Base-by-base conservation (phyloP, 108 stramenopile species). In the Chaetoceros tenuissimus region DNA sequence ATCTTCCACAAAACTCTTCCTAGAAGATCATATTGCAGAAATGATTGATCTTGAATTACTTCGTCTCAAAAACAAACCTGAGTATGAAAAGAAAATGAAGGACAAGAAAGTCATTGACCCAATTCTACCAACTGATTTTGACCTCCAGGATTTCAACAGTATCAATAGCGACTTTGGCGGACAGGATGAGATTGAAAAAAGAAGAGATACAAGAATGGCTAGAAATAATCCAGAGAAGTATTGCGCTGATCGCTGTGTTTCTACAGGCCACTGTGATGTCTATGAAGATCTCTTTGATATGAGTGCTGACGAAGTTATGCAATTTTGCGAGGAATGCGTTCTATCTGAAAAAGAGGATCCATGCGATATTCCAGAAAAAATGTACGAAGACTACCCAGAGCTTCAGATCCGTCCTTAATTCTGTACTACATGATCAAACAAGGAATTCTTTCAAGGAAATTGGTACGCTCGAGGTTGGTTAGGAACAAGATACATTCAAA, bases 241-340 rank as follows among this genome's bases (percentile, higher is more conserved):
- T 49, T 89, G 87, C 54, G 87, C 84, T 29, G 87, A 89, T 58
- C 81, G 87, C 26, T 89, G 87, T 55, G 50, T 89, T 1, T 60
- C 81, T 2, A 89, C 87, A n/a, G 87, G 87, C 1, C 70, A 83
- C 59, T 89, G 87, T 63, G 79, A 89, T 57, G 79, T 85, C 23
- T 24, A 46, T 50, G 24, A 17, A 27, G 63, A 63, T 30, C 72
- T 70, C 46, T 89, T 82, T 55, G 73, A 80, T n/a, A 49, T 85
- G 64, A 31, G 67, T 18, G 75, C 81, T 2, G 46, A 63, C 23
- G 68, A 89, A 46, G 87, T 89, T 13, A 46, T 79, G 22, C 30
- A 62, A 49, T 89, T 89, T 58, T 89, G 87, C 65, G 64, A 67
- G 24, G 84, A 89, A n/a, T 89, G 87, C 57, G 84, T 89, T 21